Conservation (phyloP, 2,329 filamentous ascomycete genomes). For the Colletotrichum shisoi region DNA sequence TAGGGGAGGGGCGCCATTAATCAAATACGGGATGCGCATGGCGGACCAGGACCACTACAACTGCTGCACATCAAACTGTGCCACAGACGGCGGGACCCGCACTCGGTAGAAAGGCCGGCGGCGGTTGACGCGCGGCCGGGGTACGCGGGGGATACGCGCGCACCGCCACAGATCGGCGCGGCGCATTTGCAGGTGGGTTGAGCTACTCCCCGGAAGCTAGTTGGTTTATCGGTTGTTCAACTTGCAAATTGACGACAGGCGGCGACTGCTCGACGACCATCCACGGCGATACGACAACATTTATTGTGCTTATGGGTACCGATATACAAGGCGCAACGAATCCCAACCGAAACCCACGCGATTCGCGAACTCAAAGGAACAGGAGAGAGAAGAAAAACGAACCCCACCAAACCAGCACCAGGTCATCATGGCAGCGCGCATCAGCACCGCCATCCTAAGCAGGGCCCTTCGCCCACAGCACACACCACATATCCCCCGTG, state of each 20-base stretch:
- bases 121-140: slow-evolving; percentile 11
- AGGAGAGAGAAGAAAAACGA: background rate
- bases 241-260: background rate
- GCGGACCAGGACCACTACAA: background rate
- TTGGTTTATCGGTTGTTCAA: background rate
- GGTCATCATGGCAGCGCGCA: slow-evolving; percentile 29
- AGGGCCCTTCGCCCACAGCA: slow-evolving; percentile 24
- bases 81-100: slow-evolving; percentile 28
- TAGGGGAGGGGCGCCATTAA: too few species aligned
- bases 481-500: slow-evolving; percentile 15
- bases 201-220: background rate
- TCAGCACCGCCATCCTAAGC: slow-evolving; percentile 14
- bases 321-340: background rate
- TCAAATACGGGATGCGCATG: background rate
- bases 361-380: too few species aligned
- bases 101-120: slow-evolving; percentile 9
- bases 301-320: too few species aligned
- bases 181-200: slow-evolving; percentile 1
- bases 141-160: slow-evolving; percentile 31
- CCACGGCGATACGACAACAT: background rate
- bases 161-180: slow-evolving; percentile 37
- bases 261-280: background rate
- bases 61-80: slow-evolving; percentile 5
- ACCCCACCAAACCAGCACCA: background rate
- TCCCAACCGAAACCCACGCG: background rate